Conservation (phyloP, 2,329 filamentous ascomycete species). For the Cordyceps cateniannulata region DNA sequence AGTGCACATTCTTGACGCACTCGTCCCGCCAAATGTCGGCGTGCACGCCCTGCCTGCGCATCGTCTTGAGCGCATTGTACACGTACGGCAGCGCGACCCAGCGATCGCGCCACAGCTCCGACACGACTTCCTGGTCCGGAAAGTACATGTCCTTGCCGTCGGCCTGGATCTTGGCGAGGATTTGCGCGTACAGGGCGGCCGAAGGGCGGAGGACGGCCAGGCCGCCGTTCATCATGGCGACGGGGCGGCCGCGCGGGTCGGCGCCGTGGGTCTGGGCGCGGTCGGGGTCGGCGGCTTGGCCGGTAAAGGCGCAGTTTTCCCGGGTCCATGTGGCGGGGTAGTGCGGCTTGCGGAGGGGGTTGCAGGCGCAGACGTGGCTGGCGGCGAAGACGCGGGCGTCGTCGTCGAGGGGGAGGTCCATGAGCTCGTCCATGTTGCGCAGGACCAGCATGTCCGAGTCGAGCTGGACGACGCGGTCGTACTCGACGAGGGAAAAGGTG, state of each 20-base stretch:
- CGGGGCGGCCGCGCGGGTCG: conserved; percentile 37
- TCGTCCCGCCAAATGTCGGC: conserved; percentile 51
- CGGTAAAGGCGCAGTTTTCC: conserved; percentile 52
- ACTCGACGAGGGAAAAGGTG: conserved; percentile 70
- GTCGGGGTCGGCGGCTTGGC: conserved; percentile 41
- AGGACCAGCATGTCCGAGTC: conserved; percentile 84
- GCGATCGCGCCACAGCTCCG: conserved; percentile 45
- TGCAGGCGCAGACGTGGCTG: conserved; percentile 79
- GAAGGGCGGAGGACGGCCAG: conserved; percentile 52
- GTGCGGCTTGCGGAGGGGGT: conserved; percentile 69
- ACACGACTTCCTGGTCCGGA: conserved; percentile 53
- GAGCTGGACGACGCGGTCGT: conserved; percentile 72
- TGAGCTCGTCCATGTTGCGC: conserved; percentile 86
- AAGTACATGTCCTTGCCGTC: conserved; percentile 46
- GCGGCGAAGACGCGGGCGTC: conserved; percentile 65
- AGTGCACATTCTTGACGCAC: conserved; percentile 54
- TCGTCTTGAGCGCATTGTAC: conserved; percentile 58
- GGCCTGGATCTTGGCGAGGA: conserved; percentile 43
- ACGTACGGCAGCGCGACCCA: conserved; percentile 55
- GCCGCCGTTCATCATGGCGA: conserved; percentile 48
- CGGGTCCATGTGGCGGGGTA: conserved; percentile 67
- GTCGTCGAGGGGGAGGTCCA: conserved; percentile 69
- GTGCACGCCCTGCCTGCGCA: conserved; percentile 48
- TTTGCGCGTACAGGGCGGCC: conserved; percentile 39
- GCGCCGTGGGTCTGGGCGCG: conserved; percentile 39